phyloP scores from a whole-genome alignment of 768 basidiomycete species.

The Tephrocybe sp. region DNA sequence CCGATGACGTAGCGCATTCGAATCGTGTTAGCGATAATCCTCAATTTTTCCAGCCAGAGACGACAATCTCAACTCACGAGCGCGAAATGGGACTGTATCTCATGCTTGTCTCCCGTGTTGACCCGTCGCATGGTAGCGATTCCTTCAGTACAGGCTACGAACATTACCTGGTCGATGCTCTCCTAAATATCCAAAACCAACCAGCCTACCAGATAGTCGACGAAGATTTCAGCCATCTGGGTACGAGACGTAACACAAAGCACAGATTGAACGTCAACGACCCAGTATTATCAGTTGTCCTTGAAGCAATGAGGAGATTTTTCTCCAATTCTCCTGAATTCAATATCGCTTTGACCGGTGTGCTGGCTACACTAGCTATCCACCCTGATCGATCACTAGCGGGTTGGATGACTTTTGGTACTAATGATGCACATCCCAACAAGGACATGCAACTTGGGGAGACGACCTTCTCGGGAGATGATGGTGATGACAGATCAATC shows the following conservation, averaged over 20 bases:
- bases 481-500: conserved; percentile 78
- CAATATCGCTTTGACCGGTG: conserved; percentile 86
- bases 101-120: conserved; percentile 72
- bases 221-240: conserved; percentile 35
- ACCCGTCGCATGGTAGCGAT: conserved; percentile 65
- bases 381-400: conserved; percentile 83
- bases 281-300: conserved; percentile 64
- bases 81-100: conserved; percentile 83
- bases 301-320: conserved; percentile 73
- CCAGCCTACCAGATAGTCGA: conserved; percentile 49
- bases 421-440: conserved; percentile 34
- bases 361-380: conserved; percentile 74
- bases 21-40: conserved; percentile 24
- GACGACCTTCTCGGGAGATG: conserved; percentile 34
- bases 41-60: conserved; percentile 60
- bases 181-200: conserved; percentile 64
- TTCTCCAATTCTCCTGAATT: conserved; percentile 82
- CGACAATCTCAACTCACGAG: conserved; percentile 77
- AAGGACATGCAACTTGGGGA: conserved; percentile 15
- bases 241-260: conserved; percentile 46
- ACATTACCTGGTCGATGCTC: conserved; percentile 77
- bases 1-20: conserved; percentile 26
- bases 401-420: conserved; percentile 82
- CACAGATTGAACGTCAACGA: conserved; percentile 82
- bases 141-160: conserved; percentile 84